Percentiles rank a stretch among this genome's conserved stretches.
Conservation (phyloP, 257 asterid species). For the Ophiorrhiza pumila region DNA sequence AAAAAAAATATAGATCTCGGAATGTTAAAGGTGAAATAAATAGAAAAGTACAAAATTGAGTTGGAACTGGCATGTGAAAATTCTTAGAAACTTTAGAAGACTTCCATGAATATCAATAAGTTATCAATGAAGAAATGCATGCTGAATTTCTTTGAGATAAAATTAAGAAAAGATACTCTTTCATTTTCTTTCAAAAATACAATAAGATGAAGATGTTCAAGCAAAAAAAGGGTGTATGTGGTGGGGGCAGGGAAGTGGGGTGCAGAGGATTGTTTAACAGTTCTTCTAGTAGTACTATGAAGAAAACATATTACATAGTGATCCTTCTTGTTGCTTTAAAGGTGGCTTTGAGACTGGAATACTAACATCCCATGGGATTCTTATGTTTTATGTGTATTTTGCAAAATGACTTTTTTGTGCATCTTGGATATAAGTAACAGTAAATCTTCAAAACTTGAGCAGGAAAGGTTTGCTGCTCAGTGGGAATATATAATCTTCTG, state of each 20-base stretch:
- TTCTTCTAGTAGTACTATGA: not conserved
- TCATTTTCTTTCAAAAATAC: not conserved
- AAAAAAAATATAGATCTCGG: not conserved
- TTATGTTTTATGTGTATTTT: not conserved
- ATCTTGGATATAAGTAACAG: not conserved
- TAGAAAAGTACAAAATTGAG: not conserved
- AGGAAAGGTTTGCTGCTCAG: constrained; percentile 63
- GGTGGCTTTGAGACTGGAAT: not conserved
- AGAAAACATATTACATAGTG: not conserved
- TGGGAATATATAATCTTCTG: constrained; percentile 56
- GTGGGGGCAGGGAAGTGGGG: not conserved
- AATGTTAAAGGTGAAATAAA: not conserved
- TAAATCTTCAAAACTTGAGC: constrained; percentile 21
- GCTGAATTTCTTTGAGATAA: not conserved
- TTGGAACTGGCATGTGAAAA: not conserved
- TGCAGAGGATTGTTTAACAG: not conserved
- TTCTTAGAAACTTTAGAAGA: not conserved
- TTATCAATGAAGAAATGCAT: not conserved
- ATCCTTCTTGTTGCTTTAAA: not conserved
- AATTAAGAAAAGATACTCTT: not conserved
- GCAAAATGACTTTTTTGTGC: not conserved
- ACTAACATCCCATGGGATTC: not conserved
- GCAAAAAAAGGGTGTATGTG: not conserved
- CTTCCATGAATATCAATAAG: not conserved
- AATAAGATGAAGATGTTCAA: too few species aligned